Evolutionary conservation across 345 rosid genomes (phyloP).

Genomic region (Heritiera fomes): DNA sequence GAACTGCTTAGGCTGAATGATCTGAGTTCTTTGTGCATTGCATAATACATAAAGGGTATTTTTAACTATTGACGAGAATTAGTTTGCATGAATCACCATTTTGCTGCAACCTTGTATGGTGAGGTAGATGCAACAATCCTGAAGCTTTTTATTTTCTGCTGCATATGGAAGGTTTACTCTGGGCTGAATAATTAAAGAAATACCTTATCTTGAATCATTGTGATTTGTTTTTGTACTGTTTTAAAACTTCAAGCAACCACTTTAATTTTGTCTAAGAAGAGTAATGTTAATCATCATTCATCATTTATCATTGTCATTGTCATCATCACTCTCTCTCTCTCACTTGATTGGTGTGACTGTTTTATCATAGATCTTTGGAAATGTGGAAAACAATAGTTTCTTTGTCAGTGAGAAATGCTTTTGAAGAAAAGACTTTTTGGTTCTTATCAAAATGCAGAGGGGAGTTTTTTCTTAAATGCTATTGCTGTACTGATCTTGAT

Average conservation of each 20-base stretch:
- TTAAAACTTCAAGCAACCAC: background rate
- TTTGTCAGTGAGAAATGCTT: background rate
- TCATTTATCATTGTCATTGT: background rate
- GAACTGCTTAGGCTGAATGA: background rate
- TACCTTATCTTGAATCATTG: background rate
- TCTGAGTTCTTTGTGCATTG: background rate
- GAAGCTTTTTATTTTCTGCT: background rate
- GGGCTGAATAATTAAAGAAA: slow-evolving; percentile 3
- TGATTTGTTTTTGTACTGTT: background rate
- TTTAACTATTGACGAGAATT: background rate
- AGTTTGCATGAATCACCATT: background rate
- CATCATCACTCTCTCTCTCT: background rate
- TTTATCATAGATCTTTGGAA: background rate
- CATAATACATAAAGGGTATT: background rate
- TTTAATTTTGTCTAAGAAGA: background rate
- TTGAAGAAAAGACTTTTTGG: background rate
- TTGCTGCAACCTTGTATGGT: background rate
- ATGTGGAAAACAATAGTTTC: background rate
- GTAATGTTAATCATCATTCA: background rate
- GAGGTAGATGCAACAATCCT: background rate
- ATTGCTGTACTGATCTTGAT: background rate
- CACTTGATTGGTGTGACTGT: background rate
- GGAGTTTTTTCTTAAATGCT: background rate
- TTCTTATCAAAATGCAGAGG: background rate
- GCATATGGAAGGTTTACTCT: background rate